Evolutionary conservation across 306 rosid genomes (phyloP).

Genomic region (Pterocarpus macrocarpus): DNA sequence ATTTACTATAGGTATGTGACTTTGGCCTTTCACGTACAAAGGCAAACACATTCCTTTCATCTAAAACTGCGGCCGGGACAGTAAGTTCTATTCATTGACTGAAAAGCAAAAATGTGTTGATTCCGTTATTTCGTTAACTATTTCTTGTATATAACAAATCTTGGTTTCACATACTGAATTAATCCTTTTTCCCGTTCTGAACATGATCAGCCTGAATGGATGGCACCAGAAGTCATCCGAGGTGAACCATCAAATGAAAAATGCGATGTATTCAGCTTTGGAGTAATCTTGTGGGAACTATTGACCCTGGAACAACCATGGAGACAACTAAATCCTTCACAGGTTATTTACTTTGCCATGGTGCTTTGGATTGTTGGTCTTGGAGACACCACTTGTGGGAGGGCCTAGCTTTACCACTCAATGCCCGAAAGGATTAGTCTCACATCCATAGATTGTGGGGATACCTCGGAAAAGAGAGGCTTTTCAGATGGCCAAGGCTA

Average conservation of each 20-base stretch:
- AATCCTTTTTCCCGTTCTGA: background rate
- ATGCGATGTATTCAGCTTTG: constrained; percentile 94
- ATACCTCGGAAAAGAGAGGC: too few species aligned
- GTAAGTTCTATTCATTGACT: constrained; percentile 63
- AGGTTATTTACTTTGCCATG: constrained; percentile 60
- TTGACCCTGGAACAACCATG: constrained; percentile 92
- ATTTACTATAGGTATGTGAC: constrained; percentile 76
- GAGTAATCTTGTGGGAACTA: constrained; percentile 94
- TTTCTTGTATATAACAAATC: constrained; percentile 14
- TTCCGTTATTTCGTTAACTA: background rate
- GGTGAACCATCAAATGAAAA: constrained; percentile 91
- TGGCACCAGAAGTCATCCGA: constrained; percentile 99
- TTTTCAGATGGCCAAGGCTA: constrained; percentile 5
- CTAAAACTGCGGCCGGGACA: constrained; percentile 96
- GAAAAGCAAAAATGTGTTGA: background rate
- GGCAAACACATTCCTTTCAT: constrained; percentile 91
- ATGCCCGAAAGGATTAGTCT: background rate
- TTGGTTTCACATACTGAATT: constrained; percentile 44
- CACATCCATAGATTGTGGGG: background rate
- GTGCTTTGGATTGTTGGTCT: constrained; percentile 14
- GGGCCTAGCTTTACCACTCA: background rate
- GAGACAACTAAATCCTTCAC: constrained; percentile 78
- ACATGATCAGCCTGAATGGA: constrained; percentile 82
- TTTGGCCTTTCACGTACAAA: constrained; percentile 95
- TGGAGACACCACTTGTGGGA: background rate